These are phyloP conservation scores for Rhodotorula paludigena DNA, from an alignment of 768 basidiomycete genomes.

Conservation along the genomic window DNA sequence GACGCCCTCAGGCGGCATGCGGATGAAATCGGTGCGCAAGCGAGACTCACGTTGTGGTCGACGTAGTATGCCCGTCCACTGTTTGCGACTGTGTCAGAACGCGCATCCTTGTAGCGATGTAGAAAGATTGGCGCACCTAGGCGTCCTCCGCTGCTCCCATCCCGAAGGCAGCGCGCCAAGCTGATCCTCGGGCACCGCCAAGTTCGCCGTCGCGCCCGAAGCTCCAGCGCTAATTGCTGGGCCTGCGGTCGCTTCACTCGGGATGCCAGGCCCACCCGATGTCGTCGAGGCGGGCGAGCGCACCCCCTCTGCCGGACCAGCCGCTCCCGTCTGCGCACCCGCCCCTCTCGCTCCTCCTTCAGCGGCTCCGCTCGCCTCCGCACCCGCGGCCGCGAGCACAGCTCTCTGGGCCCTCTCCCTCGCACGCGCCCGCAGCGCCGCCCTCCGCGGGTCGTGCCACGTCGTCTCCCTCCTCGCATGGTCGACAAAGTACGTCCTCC, in stretches of 20 bases:
- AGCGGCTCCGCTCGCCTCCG: not conserved
- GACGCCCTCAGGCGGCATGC: too few species aligned
- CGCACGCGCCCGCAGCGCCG: conserved; percentile 56
- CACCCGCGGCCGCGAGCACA: not conserved
- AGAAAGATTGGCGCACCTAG: conserved; percentile 43
- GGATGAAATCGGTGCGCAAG: too few species aligned
- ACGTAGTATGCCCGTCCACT: conserved; percentile 98
- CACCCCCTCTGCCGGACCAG: too few species aligned
- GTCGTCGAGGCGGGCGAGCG: too few species aligned
- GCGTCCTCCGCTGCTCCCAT: conserved; percentile 98
- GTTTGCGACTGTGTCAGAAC: not conserved
- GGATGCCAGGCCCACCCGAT: too few species aligned
- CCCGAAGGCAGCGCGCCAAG: conserved; percentile 93
- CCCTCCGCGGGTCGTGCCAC: conserved; percentile 98
- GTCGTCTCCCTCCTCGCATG: conserved; percentile 97
- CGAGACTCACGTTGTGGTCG: conserved; percentile 85
- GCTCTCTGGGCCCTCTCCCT: not conserved
- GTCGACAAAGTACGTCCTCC: conserved; percentile 95
- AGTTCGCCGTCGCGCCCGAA: not conserved
- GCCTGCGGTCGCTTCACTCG: too few species aligned
- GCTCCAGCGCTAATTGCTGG: too few species aligned
- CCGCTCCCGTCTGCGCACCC: not conserved
- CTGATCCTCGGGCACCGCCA: conserved; percentile 50
- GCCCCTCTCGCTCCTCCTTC: not conserved
- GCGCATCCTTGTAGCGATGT: not conserved